Base-by-base conservation (phyloP, 768 basidiomycete species). In the Pseudohyphozyma bogoriensis region DNA sequence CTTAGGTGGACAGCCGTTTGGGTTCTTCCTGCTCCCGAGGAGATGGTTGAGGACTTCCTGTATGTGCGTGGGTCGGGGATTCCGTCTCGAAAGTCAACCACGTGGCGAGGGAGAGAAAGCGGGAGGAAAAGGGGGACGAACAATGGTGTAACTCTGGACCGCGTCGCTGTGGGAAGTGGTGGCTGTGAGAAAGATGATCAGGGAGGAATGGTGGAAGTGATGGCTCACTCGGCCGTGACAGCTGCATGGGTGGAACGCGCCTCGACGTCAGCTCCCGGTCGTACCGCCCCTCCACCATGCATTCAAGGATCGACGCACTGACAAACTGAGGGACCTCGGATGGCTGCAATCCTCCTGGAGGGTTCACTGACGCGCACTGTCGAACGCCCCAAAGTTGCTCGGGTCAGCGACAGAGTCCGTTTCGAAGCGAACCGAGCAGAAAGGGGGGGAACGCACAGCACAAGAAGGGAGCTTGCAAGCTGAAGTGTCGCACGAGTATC, bases 391-490 rank as follows among this genome's bases (percentile, higher is more conserved):
- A n/a, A n/a, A n/a, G n/a, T n/a, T n/a, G n/a, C n/a, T n/a, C n/a
- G n/a, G n/a, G n/a, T n/a, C n/a, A n/a, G n/a, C n/a, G n/a, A n/a
- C n/a, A n/a, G n/a, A n/a, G n/a, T n/a, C n/a, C n/a, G n/a, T n/a
- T n/a, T n/a, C n/a, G n/a, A n/a, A n/a, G n/a, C n/a, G 28, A 35
- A 2, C 10, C 0, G 1, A 32, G 16, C 33, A 51, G 51, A 15
- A 12, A 3, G 31, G 28, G 33, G 3, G 35, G 16, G 42, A n/a
- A 65, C 69, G 55, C 31, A 70, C 71, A 39, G 56, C 78, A 70
- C 86, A 89, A 54, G 77, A 74, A 0, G 86, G 86, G 8, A 87
- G 77, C 74, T 81, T 75, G 75, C 86, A 89, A 61, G 77, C 74
- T 15, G 73, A 73, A 0, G 84, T 35, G 67, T 87, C 84, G 70